phyloP scores from a whole-genome alignment of 2,329 filamentous ascomycete species.

The Cadophora luteo-olivacea region DNA sequence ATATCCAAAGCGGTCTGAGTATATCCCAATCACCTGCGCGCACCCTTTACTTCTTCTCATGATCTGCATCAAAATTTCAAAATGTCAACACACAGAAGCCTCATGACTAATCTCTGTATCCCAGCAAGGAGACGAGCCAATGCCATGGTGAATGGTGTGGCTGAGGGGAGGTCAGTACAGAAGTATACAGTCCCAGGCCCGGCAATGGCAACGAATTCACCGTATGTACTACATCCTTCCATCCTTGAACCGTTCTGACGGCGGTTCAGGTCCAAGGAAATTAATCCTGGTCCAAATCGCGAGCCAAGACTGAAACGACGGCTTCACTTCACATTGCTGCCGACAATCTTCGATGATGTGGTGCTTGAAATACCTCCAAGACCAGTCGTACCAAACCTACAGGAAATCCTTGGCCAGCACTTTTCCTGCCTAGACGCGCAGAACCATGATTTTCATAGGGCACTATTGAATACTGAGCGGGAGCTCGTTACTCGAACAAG shows the following conservation, averaged over 20 bases:
- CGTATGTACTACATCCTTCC: not conserved
- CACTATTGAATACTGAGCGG: not conserved
- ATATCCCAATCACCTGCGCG: too few species aligned
- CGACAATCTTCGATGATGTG: not conserved
- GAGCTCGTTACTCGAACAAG: not conserved
- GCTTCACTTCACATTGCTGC: not conserved
- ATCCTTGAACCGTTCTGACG: not conserved
- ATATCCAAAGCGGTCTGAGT: not conserved
- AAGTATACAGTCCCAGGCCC: not conserved
- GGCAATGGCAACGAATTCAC: not conserved
- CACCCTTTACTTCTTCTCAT: not conserved
- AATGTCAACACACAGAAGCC: not conserved
- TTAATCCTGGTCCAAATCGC: not conserved
- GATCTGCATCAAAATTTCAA: not conserved
- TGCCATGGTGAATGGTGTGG: not conserved
- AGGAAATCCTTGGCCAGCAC: not conserved
- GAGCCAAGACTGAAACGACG: not conserved
- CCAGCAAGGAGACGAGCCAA: not conserved
- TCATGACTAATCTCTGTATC: not conserved
- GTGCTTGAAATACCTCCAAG: not conserved
- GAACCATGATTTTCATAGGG: not conserved
- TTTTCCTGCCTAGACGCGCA: not conserved
- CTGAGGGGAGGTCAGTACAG: not conserved
- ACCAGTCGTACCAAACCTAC: not conserved
- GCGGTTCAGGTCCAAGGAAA: not conserved